phyloP scores from a whole-genome alignment of 2,329 filamentous ascomycete species.

The Hawksworthiomyces lignivorus region DNA sequence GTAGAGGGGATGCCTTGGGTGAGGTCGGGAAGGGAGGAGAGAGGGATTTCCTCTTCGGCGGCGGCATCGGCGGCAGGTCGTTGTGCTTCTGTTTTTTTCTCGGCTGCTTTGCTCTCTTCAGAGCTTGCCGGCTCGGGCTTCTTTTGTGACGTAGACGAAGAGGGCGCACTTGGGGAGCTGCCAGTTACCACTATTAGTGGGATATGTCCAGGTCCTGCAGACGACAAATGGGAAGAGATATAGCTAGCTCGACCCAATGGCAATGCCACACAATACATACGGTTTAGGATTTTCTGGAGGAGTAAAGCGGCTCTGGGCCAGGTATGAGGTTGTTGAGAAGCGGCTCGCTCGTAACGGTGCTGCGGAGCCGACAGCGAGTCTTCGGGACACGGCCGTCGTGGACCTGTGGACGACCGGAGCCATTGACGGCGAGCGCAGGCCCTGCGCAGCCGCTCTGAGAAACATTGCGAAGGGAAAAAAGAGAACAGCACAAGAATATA shows the following conservation, averaged over 20 bases:
- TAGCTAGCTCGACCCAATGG: too few species aligned
- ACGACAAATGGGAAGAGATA: too few species aligned
- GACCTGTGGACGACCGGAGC: background rate
- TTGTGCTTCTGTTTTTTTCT: conserved; percentile 23
- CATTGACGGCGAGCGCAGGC: conserved; percentile 10
- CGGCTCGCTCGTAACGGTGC: background rate
- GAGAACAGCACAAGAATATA: background rate
- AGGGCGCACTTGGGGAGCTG: too few species aligned
- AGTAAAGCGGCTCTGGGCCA: conserved; percentile 2
- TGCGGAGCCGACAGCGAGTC: background rate
- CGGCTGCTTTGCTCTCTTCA: conserved; percentile 6
- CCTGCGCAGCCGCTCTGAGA: conserved; percentile 11
- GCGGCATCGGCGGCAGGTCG: conserved; percentile 12
- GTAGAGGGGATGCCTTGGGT: conserved; percentile 94
- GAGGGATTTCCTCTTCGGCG: conserved; percentile 36
- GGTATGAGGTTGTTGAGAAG: conserved; percentile 7
- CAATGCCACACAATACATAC: too few species aligned
- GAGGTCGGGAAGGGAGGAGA: conserved; percentile 74
- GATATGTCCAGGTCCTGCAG: too few species aligned
- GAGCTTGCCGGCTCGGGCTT: background rate
- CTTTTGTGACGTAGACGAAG: background rate
- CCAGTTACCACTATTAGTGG: too few species aligned
- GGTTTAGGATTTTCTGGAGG: background rate
- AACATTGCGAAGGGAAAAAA: conserved; percentile 9
- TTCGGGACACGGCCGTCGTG: background rate